These are phyloP conservation scores for Aspergillus carbonarius DNA, from an alignment of 2,329 filamentous ascomycete species.

Conservation along the genomic window DNA sequence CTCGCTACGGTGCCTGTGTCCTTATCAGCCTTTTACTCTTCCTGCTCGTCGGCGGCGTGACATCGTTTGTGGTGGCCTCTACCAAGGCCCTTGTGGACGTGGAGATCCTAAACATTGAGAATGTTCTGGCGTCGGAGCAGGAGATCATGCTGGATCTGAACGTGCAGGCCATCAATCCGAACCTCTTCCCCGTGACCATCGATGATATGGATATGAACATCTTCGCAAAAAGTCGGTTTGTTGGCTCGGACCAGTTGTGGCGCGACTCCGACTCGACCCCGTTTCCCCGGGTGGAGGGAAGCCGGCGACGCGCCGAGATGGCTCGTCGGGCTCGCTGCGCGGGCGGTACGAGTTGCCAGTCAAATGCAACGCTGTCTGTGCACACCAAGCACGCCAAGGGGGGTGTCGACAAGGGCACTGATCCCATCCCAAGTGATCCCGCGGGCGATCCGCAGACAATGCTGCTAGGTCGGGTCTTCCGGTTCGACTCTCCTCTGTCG, in stretches of 20 bases:
- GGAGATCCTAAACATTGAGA: constrained; percentile 74
- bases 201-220: constrained; percentile 86
- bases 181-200: constrained; percentile 83
- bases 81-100: constrained; percentile 83
- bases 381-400: constrained; percentile 22
- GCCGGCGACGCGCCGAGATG: constrained; percentile 34
- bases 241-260: constrained; percentile 59
- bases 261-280: constrained; percentile 30
- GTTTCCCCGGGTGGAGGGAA: constrained; percentile 34
- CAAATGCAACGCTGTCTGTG: constrained; percentile 16
- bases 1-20: constrained; percentile 79
- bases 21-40: constrained; percentile 79
- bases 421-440: constrained; percentile 60
- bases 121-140: constrained; percentile 89
- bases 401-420: constrained; percentile 56
- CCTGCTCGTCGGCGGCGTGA: constrained; percentile 77
- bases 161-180: constrained; percentile 87
- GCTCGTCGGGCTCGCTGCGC: constrained; percentile 29
- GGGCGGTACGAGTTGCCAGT: constrained; percentile 20
- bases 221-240: constrained; percentile 90
- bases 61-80: constrained; percentile 86
- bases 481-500: constrained; percentile 81
- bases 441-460: constrained; percentile 73
- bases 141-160: constrained; percentile 92
- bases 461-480: constrained; percentile 82